Base-by-base conservation (phyloP, 352 stramenopile genomes). In the Lagenidium giganteum region DNA sequence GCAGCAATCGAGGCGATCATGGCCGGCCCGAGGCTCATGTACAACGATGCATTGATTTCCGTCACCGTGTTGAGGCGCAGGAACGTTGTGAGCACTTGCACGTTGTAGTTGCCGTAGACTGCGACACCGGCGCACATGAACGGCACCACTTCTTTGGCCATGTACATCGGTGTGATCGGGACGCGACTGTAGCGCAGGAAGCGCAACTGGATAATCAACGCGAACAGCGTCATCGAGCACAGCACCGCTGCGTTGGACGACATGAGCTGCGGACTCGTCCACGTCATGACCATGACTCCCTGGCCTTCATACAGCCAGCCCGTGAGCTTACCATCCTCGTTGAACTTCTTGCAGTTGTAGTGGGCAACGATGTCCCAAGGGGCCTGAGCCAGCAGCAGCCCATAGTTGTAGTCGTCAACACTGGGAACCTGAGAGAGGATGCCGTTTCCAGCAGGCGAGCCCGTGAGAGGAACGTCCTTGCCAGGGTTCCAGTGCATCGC, bases 31-130 rank as follows among this genome's bases (percentile, higher is more conserved):
- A 26, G 44, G 3, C 54, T 34, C 35, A 22, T 16, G 39, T 51
- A 55, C 9, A 43, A 35, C 20, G 21, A 44, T 1, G 32, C 30
- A n/a, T 49, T 12, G 35, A 61, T 55, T 13, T 38, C 39, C 9
- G 42, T 44, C 20, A 61, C 44, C 14, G 28, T 42, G 45, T 55
- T 48, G 13, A 48, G 25, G 28, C 48, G 37, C 5, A 61, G 38
- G 26, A 47, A 56, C 24, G 52, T 61, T 27, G 52, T 61, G 28
- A 61, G 47, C n/a, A 51, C 33, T 24, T 61, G 52, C 8, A 61
- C 33, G 29, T 56, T 55, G 18, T 52, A 36, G 47, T 61, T 61
- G 11, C 38, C 40, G 16, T 51, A 52, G 31, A 47, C 44, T 5
- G 46, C 45, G 17, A 49, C 36, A 17, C 34, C 27, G 8, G 48